Evolutionary conservation across 2,329 filamentous ascomycete genomes (phyloP), one percentile per base, ranked within the genome.

Genomic region (Coniochaeta prunicola): DNA sequence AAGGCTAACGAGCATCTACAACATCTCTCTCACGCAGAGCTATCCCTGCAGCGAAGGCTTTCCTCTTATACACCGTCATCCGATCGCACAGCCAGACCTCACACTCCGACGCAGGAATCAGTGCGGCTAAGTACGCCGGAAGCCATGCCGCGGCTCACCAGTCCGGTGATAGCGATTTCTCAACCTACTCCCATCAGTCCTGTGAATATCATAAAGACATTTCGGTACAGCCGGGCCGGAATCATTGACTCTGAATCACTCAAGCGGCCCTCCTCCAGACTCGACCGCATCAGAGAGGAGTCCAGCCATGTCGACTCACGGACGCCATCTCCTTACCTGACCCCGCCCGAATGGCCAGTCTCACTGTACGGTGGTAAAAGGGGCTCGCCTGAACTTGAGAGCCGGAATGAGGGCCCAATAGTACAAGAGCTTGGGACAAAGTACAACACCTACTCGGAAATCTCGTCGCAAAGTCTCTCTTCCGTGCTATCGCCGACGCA

Each of bases 211-310:
- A 21, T 12, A 6, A 50, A 28, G 8, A n/a, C 13, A 21, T 50
- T 50, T 17, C 58, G 61, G 8, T 58, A 67, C 8, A 64, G 64
- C n/a, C 65, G 63, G 0, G 61, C 63, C 6, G 70, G 71, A 0
- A 70, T 69, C 58, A 66, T 77, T 21, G 70, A 66, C 45, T 67
- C 73, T 53, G 74, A 78, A 60, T 72, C 75, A 7, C 64, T 77
- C 36, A 71, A 71, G 38, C 69, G 73, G 0, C 75, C 75, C 0
- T 75, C 73, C 1, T 74, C 73, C 4, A 67, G 69, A 61, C 61
- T 36, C 50, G 57, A 45, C 28, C 54, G 61, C 26, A 57, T 58
- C 21, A 63, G 36, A 26, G 15, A 64, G 64, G 7, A 63, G 53
- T 36, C 64, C 57, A 33, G 67, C 65, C 48, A 57, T 28, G 9